Base-by-base conservation (phyloP, 805 yeast genomes). In the Pichia cephalocereana region DNA sequence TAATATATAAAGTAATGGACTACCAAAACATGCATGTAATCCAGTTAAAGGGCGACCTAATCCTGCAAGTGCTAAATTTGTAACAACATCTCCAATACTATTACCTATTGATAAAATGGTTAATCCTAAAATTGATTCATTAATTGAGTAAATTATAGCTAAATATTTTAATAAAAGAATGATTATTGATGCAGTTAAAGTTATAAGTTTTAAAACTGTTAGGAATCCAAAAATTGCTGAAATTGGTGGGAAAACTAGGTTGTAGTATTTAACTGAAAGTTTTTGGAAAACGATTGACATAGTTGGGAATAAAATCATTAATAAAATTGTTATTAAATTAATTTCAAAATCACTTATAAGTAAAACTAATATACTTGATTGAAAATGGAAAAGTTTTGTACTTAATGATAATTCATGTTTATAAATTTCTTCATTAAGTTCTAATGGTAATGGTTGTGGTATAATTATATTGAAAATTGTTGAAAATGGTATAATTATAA, bases 11-110 rank as follows among this genome's bases (percentile, higher is more conserved):
- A 77, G 55, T 14, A 77, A 59, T 0, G 80, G 80, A 1, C 82
- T 72, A 1, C 82, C 82, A 48, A 76, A 65, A 53, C 81, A 76
- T 0, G 82, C 71, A 53, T 72, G 73, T 9, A 77, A 58, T 0
- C 80, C 81, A 11, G 70, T 70, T 9, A 70, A 55, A 8, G 77
- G 70, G 12, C 62, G 49, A 0, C 68, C 70, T 9, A 64, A 46
- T 3, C 60, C 60, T 2, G 69, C 57, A 14, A 77, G 59, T 9
- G 80, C 72, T 3, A 69, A 56, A 52, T 77, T 75, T n/a, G 79
- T 71, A 31, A 76, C 66, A 37, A 76, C 58, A 53, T 77, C 82
- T 28, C 77, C 79, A 34, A 75, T 61, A 6, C 79, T 75, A 51
- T 76, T 77, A 34, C 77, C 74, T 27, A 76, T 54, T 4, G 80